Evolutionary conservation across 768 basidiomycete species (phyloP), one percentile per base, ranked within the genome.

Genomic region (Lactarius sp.): DNA sequence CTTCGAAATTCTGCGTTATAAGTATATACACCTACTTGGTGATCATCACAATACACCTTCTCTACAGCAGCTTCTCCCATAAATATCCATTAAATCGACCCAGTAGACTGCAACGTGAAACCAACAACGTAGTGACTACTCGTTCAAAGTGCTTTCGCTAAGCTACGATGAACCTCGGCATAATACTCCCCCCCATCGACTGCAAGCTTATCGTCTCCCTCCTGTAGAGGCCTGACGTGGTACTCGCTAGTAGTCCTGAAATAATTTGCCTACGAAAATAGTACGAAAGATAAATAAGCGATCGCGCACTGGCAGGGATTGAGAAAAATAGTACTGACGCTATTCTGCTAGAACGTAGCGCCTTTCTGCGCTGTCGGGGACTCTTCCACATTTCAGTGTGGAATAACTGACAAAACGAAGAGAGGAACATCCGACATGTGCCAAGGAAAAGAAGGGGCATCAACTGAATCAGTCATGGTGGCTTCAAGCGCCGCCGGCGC

Each of bases 131-230:
- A 91, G 64, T 75, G 75, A 14, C 86, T 85, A 65, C 80, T 73
- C 33, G 82, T 82, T 68, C 88, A 89, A 12, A 91, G 74, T 33
- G 89, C 71, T 0, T 83, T 87, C 22, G 81, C 89, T 31, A 90
- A 72, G 13, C 82, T 80, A n/a, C 76, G 78, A 68, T 90, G 85
- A 10, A 88, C 85, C 72, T 93, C 90, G 3, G 94, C 84, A 67
- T 89, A 81, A 70, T 83, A 93, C 69, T 86, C 83, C 70, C 85
- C 93, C 8, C 93, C 93, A 68, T 95, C 93, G 18, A 95, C 78
- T 16, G 87, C 77, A 18, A 94, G 70, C 27, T 27, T 27, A 68
- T 76, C 74, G 2, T 87, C 87, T 36, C 83, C 77, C 3, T 75
- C 56, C 3, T 77, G 70, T 36, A 83, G 75, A 5, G 89, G 86